Evolutionary conservation across 768 basidiomycete species (phyloP), one percentile per base, ranked within the genome.

Genomic region (Sistotremastrum suecicum): DNA sequence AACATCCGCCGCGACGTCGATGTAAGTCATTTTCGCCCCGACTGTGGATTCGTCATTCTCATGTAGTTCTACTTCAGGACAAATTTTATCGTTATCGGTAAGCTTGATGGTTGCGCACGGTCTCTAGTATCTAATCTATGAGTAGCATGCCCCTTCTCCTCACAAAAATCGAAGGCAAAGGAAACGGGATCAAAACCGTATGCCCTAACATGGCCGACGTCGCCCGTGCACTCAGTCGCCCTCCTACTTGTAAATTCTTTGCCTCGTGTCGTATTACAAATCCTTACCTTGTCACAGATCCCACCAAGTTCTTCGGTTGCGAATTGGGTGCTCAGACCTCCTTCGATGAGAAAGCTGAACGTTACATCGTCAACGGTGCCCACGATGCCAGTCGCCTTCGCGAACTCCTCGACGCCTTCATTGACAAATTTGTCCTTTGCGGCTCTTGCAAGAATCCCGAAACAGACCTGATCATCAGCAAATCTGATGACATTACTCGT

Each of bases 181-280:
- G 95, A 50, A 99, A 99, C 62, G 95, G 95, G 57, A 98, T 99
- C 68, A 99, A 99, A 71, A 99, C 95, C 40, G 92, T 99, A 59
- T 68, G 97, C 45, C 92, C 92, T 12, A 99, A 99, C 67, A 97
- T 99, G 90, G 78, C 88, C 49, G 95, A 98, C 63, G 83, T 99
- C 53, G 89, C 94, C 41, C 83, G 89, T 52, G 91, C 95, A 39
- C 77, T 99, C 53, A 87, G 82, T 58, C 83, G 95, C 48, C 94
- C 94, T 49, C 85, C 95, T 30, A 76, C 91, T 38, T 73, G 69
- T 69, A 46, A 54, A 63, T 57, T 4, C 2, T 10, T 37, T 49
- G 20, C n/a, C 8, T 34, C 31, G n/a, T 35, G 6, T 6, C 20
- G 41, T 31, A 32, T 39, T 39, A 40, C 8, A 34, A n/a, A 30